Conservation (phyloP, 2,329 filamentous ascomycete species). For the Ophiostoma quercus region DNA sequence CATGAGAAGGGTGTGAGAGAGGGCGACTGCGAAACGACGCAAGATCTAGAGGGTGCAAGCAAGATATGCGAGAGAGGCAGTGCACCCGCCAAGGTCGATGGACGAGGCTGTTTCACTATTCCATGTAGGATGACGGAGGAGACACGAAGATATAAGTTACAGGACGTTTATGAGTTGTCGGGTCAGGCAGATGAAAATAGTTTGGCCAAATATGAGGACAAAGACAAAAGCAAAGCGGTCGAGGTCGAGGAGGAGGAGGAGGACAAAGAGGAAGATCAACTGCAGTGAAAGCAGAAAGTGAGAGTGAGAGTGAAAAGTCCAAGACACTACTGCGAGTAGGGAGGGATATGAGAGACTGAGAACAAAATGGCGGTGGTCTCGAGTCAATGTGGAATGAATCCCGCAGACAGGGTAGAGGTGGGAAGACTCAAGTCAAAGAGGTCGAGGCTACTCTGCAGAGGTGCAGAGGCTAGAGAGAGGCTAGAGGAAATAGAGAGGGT, state of each 20-base stretch:
- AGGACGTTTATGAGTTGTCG: neutral
- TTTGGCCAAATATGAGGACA: neutral
- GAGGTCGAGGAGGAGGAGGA: neutral
- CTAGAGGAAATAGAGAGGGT: neutral
- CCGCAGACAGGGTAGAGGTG: conserved; percentile 12
- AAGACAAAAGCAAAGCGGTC: neutral
- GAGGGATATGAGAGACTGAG: neutral
- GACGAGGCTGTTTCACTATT: conserved; percentile 16
- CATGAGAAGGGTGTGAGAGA: neutral
- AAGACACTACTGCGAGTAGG: neutral
- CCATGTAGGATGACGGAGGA: conserved; percentile 17
- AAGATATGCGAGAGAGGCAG: conserved; percentile 17
- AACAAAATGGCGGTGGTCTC: neutral
- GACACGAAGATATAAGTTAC: neutral
- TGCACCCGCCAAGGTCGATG: conserved; percentile 20
- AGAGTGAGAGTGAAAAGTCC: neutral
- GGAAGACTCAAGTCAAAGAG: conserved; percentile 3
- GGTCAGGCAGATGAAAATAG: neutral
- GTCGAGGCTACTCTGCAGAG: neutral
- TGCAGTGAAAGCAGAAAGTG: neutral
- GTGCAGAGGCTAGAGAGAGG: neutral
- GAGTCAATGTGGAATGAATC: conserved; percentile 3
- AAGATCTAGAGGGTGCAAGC: neutral
- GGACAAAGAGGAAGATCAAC: neutral
- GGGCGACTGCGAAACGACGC: neutral